These are phyloP conservation scores for Mallotus repandus DNA, from an alignment of 441 rosid genomes.

Conservation along the genomic window DNA sequence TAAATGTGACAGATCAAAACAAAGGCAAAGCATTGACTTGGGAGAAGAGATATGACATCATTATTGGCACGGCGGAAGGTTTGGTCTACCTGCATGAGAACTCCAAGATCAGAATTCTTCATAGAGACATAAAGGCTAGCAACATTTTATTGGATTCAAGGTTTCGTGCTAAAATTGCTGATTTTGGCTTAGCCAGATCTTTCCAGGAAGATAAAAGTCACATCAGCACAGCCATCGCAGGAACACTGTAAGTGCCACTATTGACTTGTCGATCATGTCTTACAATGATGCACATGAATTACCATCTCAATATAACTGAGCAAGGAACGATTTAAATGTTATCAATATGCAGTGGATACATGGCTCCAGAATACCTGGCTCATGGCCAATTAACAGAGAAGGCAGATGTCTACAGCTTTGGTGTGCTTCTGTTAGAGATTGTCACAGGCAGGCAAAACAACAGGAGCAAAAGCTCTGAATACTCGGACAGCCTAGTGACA, in stretches of 20 bases:
- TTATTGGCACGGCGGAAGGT: slow-evolving; percentile 83
- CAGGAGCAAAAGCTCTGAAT: slow-evolving; percentile 63
- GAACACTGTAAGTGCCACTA: slow-evolving; percentile 65
- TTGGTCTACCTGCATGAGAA: slow-evolving; percentile 80
- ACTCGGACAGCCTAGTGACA: slow-evolving; percentile 56
- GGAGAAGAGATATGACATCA: slow-evolving; percentile 60
- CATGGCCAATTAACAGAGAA: slow-evolving; percentile 90
- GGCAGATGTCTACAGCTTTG: slow-evolving; percentile 91
- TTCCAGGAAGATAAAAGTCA: slow-evolving; percentile 87
- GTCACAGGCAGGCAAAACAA: slow-evolving; percentile 81
- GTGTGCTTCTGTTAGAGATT: slow-evolving; percentile 83
- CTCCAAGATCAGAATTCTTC: slow-evolving; percentile 64
- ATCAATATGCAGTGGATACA: slow-evolving; percentile 66
- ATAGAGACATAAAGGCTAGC: slow-evolving; percentile 91
- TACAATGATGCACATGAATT: neutral
- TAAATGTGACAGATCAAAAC: slow-evolving; percentile 50
- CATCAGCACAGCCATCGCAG: slow-evolving; percentile 94
- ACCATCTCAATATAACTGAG: neutral
- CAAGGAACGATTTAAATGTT: slow-evolving; percentile 9
- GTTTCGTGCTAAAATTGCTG: slow-evolving; percentile 86
- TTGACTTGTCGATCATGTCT: neutral
- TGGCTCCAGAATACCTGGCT: slow-evolving; percentile 96
- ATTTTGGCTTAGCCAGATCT: slow-evolving; percentile 91
- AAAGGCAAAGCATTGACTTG: slow-evolving; percentile 67
- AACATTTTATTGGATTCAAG: slow-evolving; percentile 74